These are phyloP conservation scores for Cryptomeria japonica DNA, from an alignment of 75 land plant genomes.

Conservation along the genomic window DNA sequence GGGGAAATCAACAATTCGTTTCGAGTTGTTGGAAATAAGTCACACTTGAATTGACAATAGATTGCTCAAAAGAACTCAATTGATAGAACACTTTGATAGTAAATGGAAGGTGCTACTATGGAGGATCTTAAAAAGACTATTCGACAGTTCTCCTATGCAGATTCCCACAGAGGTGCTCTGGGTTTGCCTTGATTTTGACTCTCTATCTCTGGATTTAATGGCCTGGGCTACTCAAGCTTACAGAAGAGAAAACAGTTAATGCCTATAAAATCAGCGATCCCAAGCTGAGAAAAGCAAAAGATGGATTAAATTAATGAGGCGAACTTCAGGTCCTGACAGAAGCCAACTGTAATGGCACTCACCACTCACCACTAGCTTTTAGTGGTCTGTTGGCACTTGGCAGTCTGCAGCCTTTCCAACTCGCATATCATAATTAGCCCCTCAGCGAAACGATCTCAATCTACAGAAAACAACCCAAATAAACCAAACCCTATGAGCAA, in stretches of 20 bases:
- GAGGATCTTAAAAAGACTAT: too few species aligned
- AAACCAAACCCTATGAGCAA: background rate
- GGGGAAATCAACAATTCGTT: background rate
- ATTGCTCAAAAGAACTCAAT: too few species aligned
- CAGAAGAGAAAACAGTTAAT: background rate
- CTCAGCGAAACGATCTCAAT: background rate
- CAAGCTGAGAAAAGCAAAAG: too few species aligned
- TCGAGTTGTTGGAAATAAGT: too few species aligned
- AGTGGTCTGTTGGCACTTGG: constrained; percentile 1
- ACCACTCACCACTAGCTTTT: background rate
- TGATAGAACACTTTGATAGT: too few species aligned
- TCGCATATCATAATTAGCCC: background rate
- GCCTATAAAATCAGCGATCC: too few species aligned
- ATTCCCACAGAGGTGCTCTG: background rate
- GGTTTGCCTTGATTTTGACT: background rate
- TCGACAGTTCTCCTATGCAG: too few species aligned
- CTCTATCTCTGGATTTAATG: background rate
- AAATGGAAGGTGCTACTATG: too few species aligned
- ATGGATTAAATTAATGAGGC: background rate
- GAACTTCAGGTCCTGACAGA: background rate
- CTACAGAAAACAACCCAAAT: too few species aligned
- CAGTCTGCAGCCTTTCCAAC: background rate
- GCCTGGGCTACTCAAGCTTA: background rate
- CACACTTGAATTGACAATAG: too few species aligned
- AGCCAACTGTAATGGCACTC: background rate